Conservation (phyloP, 179 eudicot species). For the Pouteria campechiana region DNA sequence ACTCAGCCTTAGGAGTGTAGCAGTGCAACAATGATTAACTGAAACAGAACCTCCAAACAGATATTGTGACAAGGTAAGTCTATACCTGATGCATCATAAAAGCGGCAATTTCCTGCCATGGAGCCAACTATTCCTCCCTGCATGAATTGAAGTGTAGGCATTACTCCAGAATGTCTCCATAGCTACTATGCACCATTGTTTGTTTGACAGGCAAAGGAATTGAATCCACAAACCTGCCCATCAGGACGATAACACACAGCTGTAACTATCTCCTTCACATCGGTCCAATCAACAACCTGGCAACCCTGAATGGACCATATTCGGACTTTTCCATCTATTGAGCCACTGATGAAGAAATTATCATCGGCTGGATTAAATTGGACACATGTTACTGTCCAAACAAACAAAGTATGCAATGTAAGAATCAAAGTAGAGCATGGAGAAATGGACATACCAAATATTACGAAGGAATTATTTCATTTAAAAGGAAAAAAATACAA, state of each 20-base stretch:
- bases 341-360: conserved; percentile 81
- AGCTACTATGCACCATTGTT: no score
- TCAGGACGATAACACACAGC: conserved; percentile 81
- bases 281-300: conserved; percentile 79
- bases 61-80: background rate
- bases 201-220: conserved; percentile 2
- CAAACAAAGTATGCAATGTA: background rate
- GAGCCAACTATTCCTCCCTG: conserved; percentile 84
- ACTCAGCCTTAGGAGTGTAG: no score
- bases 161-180: background rate
- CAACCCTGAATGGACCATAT: conserved; percentile 55
- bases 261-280: conserved; percentile 67
- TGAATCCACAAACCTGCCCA: conserved; percentile 46
- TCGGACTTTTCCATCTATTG: conserved; percentile 92
- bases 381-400: conserved; percentile 83
- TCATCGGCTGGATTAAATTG: conserved; percentile 77
- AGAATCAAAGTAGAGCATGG: background rate
- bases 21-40: no score
- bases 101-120: conserved; percentile 60
- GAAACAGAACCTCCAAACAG: no score
- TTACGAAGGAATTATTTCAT: no score
- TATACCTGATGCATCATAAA: conserved; percentile 59
- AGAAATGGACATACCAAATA: background rate
- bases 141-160: background rate
- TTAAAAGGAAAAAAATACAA: background rate